Percentiles rank a stretch among this genome's conserved stretches.
These are phyloP conservation scores for Cladophialophora psammophila DNA, from an alignment of 2,329 filamentous ascomycete genomes.

Conservation along the genomic window DNA sequence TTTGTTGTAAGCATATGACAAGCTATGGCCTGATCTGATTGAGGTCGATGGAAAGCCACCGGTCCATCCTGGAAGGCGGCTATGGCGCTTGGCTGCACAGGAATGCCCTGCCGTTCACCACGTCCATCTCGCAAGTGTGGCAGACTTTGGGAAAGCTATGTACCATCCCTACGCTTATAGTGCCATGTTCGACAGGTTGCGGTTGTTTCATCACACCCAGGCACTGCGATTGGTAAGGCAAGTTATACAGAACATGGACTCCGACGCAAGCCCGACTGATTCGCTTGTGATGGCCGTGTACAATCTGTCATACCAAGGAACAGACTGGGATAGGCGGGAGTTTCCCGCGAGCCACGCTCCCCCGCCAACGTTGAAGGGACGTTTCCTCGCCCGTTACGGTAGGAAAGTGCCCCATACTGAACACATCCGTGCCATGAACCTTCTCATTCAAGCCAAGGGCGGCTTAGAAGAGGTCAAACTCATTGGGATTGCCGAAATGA, in stretches of 20 bases:
- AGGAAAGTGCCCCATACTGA: conserved; percentile 9
- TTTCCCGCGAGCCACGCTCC: conserved; percentile 15
- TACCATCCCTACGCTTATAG: conserved; percentile 3
- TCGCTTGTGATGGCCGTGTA: conserved; percentile 16
- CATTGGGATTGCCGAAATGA: conserved; percentile 15
- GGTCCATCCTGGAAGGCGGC: conserved; percentile 8
- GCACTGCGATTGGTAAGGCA: conserved; percentile 13
- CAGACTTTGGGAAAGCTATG: conserved; percentile 18
- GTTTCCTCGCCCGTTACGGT: conserved; percentile 5
- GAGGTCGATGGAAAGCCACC: conserved; percentile 15
- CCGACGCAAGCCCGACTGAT: neutral
- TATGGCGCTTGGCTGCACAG: conserved; percentile 15
- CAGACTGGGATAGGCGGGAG: conserved; percentile 10
- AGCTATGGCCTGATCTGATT: conserved; percentile 9
- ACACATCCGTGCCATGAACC: conserved; percentile 14
- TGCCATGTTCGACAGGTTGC: conserved; percentile 6
- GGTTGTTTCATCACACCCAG: conserved; percentile 18
- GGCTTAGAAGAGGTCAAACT: conserved; percentile 12
- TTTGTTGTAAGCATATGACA: conserved; percentile 11
- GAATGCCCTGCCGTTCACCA: conserved; percentile 14
- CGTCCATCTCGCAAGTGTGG: conserved; percentile 12
- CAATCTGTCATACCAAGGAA: conserved; percentile 15
- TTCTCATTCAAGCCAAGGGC: conserved; percentile 14
- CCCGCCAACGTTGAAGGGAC: neutral
- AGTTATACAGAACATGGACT: conserved; percentile 11